phyloP scores from a whole-genome alignment of 2,329 filamentous ascomycete genomes.

The Penicillium sp. region DNA sequence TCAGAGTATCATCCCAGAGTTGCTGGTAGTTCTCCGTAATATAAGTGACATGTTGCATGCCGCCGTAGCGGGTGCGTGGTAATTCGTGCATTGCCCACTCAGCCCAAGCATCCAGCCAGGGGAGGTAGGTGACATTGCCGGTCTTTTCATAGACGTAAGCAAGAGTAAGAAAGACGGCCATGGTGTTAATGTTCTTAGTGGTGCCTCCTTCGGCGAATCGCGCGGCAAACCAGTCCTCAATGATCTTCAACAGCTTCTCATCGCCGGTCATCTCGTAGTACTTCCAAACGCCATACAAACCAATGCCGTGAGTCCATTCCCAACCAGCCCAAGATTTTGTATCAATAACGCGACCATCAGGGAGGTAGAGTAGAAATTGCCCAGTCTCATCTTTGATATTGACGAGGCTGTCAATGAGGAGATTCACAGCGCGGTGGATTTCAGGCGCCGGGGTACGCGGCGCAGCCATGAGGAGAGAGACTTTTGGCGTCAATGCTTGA shows the following conservation, averaged over 20 bases:
- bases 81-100: slow-evolving; percentile 81
- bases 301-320: slow-evolving; percentile 81
- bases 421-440: slow-evolving; percentile 58
- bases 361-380: slow-evolving; percentile 67
- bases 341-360: slow-evolving; percentile 73
- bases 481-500: not conserved
- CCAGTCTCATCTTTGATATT: slow-evolving; percentile 75
- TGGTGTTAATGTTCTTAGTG: slow-evolving; percentile 83
- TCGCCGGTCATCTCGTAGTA: slow-evolving; percentile 73
- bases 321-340: slow-evolving; percentile 75
- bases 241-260: slow-evolving; percentile 59
- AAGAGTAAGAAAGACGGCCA: slow-evolving; percentile 73
- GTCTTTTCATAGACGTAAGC: slow-evolving; percentile 77
- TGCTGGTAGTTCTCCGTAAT: slow-evolving; percentile 68
- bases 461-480: slow-evolving; percentile 15
- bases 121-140: slow-evolving; percentile 64
- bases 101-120: slow-evolving; percentile 77
- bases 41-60: slow-evolving; percentile 76
- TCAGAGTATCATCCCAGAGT: slow-evolving; percentile 81
- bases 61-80: slow-evolving; percentile 66
- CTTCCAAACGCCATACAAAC: slow-evolving; percentile 77
- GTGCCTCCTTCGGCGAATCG: slow-evolving; percentile 69
- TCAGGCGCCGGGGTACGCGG: slow-evolving; percentile 29
- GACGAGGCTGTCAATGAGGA: slow-evolving; percentile 70
- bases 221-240: slow-evolving; percentile 69